phyloP scores from a whole-genome alignment of 768 basidiomycete species.

The Rhodotorula diobovata region DNA sequence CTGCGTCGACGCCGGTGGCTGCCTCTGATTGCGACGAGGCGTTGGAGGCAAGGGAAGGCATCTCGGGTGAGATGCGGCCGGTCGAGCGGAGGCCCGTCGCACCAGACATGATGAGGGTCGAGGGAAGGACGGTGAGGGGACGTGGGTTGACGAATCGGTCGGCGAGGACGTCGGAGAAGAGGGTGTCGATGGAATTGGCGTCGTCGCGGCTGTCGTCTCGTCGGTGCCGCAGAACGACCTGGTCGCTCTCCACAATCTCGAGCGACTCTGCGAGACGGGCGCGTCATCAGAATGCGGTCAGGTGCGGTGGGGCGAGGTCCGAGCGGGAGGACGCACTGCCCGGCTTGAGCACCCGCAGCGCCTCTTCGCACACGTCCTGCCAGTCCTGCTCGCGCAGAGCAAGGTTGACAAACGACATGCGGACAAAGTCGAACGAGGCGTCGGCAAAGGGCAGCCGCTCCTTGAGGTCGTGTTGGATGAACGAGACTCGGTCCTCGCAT shows the following conservation, averaged over 20 bases:
- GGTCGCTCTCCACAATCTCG: constrained; percentile 22
- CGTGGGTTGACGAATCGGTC: constrained; percentile 14
- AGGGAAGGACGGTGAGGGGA: constrained; percentile 17
- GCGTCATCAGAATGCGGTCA: not conserved
- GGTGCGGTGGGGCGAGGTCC: no score
- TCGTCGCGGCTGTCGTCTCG: not conserved
- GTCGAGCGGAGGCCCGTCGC: constrained; percentile 3
- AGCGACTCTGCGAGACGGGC: not conserved
- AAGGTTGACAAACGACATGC: not conserved
- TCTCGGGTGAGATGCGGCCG: constrained; percentile 12
- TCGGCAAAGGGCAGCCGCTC: constrained; percentile 9
- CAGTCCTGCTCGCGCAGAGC: constrained; percentile 14
- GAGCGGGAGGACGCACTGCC: constrained; percentile 2
- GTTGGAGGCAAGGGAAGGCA: not conserved
- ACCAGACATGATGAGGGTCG: constrained; percentile 7
- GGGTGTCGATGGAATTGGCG: not conserved
- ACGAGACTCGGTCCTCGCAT: not conserved
- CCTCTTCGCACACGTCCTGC: constrained; percentile 4
- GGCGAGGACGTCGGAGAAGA: constrained; percentile 9
- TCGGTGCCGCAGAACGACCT: not conserved
- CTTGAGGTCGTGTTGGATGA: constrained; percentile 13
- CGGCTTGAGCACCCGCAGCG: constrained; percentile 2
- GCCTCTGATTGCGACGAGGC: not conserved
- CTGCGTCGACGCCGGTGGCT: no score
- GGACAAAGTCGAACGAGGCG: constrained; percentile 22